These are phyloP conservation scores for Psilocybe cubensis DNA, from an alignment of 768 basidiomycete genomes.

Conservation along the genomic window DNA sequence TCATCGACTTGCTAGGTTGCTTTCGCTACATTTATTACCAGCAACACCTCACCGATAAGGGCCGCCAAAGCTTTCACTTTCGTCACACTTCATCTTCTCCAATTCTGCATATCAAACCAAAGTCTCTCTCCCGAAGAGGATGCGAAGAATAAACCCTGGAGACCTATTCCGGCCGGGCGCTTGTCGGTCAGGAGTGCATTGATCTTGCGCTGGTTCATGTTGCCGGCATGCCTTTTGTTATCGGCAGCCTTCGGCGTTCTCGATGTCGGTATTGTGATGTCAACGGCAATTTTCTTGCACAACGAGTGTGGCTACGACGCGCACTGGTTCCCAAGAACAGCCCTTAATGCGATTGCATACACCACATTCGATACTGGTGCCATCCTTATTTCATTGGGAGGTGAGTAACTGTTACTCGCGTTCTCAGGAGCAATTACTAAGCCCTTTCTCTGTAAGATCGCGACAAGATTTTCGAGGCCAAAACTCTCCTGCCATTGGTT, in stretches of 20 bases:
- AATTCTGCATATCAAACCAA: constrained; percentile 11
- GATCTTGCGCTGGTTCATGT: neutral
- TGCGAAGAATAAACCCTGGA: constrained; percentile 8
- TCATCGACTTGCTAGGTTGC: neutral
- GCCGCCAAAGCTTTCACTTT: neutral
- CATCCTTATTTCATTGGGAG: constrained; percentile 1
- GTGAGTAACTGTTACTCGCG: neutral
- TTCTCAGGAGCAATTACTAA: neutral
- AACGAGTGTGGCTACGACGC: constrained; percentile 1
- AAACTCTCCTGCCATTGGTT: neutral
- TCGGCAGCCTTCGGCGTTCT: neutral
- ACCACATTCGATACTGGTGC: constrained; percentile 1
- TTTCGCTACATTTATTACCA: constrained; percentile 2
- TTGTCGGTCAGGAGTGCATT: constrained; percentile 2
- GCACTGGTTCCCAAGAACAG: constrained; percentile 3
- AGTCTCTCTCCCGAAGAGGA: constrained; percentile 5
- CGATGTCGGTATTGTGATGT: constrained; percentile 1
- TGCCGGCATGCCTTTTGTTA: neutral
- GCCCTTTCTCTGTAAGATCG: neutral
- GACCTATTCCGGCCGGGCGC: constrained; percentile 7
- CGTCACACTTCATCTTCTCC: neutral
- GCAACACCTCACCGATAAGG: neutral
- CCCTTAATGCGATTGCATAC: constrained; percentile 1
- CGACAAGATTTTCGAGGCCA: neutral
- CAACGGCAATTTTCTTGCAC: neutral